Percentiles rank a stretch among this genome's conserved stretches.
Conservation (phyloP, 2,329 filamentous ascomycete genomes). For the Diaporthe sp. region DNA sequence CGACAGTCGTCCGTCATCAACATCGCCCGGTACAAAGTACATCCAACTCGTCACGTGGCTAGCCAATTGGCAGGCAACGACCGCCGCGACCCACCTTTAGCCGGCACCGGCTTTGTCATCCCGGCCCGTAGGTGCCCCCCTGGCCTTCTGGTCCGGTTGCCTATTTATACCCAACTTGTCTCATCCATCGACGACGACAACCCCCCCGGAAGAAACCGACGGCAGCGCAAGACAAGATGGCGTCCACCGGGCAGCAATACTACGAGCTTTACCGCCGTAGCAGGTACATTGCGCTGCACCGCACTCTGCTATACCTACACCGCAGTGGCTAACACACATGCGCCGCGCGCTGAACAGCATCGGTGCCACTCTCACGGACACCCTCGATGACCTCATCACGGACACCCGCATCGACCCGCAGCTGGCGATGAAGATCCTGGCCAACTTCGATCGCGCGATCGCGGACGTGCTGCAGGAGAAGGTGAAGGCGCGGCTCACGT, state of each 20-base stretch:
- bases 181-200: slow-evolving; percentile 38
- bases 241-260: slow-evolving; percentile 68
- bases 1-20: slow-evolving; percentile 34
- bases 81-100: neutral
- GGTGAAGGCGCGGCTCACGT: slow-evolving; percentile 90
- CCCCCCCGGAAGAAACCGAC: slow-evolving; percentile 44
- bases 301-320: slow-evolving; percentile 41
- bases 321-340: slow-evolving; percentile 38
- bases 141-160: neutral
- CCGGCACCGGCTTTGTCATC: slow-evolving; percentile 32
- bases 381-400: slow-evolving; percentile 95
- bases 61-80: slow-evolving; percentile 16
- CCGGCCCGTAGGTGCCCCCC: neutral
- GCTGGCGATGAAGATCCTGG: slow-evolving; percentile 97
- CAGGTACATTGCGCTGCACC: slow-evolving; percentile 74
- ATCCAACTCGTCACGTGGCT: slow-evolving; percentile 29
- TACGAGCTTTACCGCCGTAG: slow-evolving; percentile 99
- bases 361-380: slow-evolving; percentile 93
- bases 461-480: slow-evolving; percentile 92
- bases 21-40: slow-evolving; percentile 19
- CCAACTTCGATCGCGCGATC: slow-evolving; percentile 94
- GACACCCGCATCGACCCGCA: slow-evolving; percentile 96
- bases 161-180: slow-evolving; percentile 24
- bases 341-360: slow-evolving; percentile 70
- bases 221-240: slow-evolving; percentile 54